Evolutionary conservation across 257 asterid species (phyloP).

Genomic region (Lycium barbarum): DNA sequence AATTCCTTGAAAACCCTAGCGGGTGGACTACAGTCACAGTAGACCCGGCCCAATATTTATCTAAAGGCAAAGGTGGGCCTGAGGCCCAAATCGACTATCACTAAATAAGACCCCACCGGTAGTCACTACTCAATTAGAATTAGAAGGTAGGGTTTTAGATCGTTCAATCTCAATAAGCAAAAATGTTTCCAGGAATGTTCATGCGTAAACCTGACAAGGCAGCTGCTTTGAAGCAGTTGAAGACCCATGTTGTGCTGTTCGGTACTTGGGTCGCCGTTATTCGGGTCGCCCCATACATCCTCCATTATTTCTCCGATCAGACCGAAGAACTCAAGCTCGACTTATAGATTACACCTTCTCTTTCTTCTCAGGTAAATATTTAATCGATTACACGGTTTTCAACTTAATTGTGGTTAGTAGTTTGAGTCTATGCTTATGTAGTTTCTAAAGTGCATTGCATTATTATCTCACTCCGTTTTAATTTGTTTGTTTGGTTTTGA

Average conservation of each 20-base stretch:
- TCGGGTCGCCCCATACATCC: constrained; percentile 79
- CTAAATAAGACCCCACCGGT: not conserved
- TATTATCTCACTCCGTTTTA: no score
- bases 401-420: not conserved
- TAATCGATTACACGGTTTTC: not conserved
- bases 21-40: not conserved
- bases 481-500: no score
- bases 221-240: constrained; percentile 92
- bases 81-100: not conserved
- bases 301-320: constrained; percentile 75
- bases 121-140: not conserved
- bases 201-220: constrained; percentile 86
- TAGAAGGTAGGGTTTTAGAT: constrained; percentile 49
- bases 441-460: not conserved
- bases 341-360: constrained; percentile 36
- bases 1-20: no score
- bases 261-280: constrained; percentile 84
- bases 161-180: constrained; percentile 18
- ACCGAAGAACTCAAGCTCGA: constrained; percentile 72
- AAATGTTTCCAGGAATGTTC: constrained; percentile 92
- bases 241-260: constrained; percentile 71
- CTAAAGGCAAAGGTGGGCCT: not conserved
- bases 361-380: constrained; percentile 36
- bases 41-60: not conserved
- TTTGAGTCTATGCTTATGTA: not conserved